Evolutionary conservation across 306 rosid genomes (phyloP).

Genomic region (Vigna radiata): DNA sequence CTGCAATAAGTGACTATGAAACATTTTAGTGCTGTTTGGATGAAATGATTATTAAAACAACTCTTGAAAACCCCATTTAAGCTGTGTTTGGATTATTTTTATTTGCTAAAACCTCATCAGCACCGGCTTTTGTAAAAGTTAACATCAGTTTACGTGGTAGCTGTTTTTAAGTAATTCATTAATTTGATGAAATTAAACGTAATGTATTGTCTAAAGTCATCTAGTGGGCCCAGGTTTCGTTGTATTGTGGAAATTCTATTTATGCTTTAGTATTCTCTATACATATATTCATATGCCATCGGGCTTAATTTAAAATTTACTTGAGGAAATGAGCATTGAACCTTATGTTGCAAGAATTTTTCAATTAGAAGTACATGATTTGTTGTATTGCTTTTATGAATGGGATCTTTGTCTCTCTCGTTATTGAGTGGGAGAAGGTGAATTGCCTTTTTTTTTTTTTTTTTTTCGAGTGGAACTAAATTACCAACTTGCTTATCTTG

Average conservation of each 20-base stretch:
- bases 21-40: slow-evolving; percentile 4
- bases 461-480: neutral
- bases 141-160: neutral
- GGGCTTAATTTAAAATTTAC: neutral
- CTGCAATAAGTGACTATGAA: neutral
- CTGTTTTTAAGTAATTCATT: neutral
- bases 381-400: neutral
- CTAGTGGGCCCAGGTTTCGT: too few species aligned
- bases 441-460: neutral
- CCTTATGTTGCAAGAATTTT: neutral
- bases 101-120: neutral
- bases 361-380: neutral
- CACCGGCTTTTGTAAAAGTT: neutral
- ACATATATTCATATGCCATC: neutral
- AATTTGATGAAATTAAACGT: slow-evolving; percentile 4
- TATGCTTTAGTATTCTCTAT: neutral
- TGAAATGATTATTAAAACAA: neutral
- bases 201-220: neutral
- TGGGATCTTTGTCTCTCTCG: neutral
- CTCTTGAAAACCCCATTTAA: neutral
- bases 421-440: neutral
- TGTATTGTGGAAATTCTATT: neutral
- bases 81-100: neutral
- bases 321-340: neutral
- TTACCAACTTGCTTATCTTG: slow-evolving; percentile 25